phyloP scores from a whole-genome alignment of 306 rosid species.

The Parietaria judaica region DNA sequence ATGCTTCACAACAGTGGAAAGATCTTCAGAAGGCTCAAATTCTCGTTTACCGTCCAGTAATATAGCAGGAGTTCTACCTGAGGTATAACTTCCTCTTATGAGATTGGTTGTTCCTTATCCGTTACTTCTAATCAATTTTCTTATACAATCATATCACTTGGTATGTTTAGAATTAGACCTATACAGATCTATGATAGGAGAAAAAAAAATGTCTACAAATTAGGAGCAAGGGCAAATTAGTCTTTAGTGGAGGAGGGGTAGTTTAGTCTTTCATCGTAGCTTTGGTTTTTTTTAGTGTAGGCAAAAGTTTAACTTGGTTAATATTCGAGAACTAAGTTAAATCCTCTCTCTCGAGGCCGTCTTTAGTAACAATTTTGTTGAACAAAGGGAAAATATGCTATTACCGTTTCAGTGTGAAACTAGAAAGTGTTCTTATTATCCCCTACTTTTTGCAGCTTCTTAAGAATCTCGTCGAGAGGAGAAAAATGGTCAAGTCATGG shows the following conservation, averaged over 20 bases:
- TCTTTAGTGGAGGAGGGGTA: background rate
- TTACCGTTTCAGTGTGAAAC: background rate
- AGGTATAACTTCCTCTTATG: slow-evolving; percentile 40
- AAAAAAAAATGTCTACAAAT: too few relatives aligned
- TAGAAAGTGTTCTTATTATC: slow-evolving; percentile 1
- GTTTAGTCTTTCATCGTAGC: background rate
- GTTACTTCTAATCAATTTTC: background rate
- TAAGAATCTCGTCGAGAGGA: slow-evolving; percentile 68
- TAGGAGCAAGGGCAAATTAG: too few relatives aligned
- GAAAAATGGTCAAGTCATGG: slow-evolving; percentile 71
- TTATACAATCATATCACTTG: too few relatives aligned
- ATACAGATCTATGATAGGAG: too few relatives aligned
- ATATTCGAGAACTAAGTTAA: too few relatives aligned
- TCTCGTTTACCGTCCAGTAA: slow-evolving; percentile 68
- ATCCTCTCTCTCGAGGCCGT: too few relatives aligned
- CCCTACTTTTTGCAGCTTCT: slow-evolving; percentile 46
- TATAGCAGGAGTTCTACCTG: slow-evolving; percentile 80
- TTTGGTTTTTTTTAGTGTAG: background rate
- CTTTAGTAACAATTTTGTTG: too few relatives aligned
- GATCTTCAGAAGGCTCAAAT: slow-evolving; percentile 52
- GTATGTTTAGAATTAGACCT: too few relatives aligned
- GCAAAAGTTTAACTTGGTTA: background rate
- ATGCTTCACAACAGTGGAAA: slow-evolving; percentile 93
- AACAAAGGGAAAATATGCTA: background rate
- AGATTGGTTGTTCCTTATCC: slow-evolving; percentile 1